Base-by-base conservation (phyloP, 768 basidiomycete species). In the Dioszegia crocea region DNA sequence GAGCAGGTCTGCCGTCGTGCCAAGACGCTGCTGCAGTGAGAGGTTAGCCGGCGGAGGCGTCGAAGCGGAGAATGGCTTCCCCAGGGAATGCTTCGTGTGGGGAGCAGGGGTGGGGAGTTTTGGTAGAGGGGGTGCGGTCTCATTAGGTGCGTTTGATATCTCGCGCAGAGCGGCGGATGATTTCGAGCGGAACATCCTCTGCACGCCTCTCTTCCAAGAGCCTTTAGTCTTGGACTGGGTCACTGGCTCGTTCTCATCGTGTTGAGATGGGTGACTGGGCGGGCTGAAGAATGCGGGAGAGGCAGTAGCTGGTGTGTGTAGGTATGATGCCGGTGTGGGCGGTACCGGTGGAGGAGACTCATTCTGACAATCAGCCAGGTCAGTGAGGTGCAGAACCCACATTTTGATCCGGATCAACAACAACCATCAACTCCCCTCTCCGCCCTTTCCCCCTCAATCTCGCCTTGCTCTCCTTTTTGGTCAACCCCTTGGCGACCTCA, bases 171-270 rank as follows among this genome's bases (percentile, higher is more conserved):
- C 68, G 0, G 50, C 53, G 3, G 68, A 67, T 1, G 71, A 73
- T 56, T 73, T 73, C 14, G 71, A 69, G 8, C 61, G 60, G 62
- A 73, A 70, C 39, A 73, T 65, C 61, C 64, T 65, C 41, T 62
- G 56, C 57, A 73, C 56, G 26, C 71, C 62, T 24, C 65, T 38
- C 57, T 70, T 73, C 71, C 71, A 73, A 1, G 60, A 56, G 1
- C 60, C 63, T 19, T 64, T 63, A 3, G 63, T 12, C 27, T 65
- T 68, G 31, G 46, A 14, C 19, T 46, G 48, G 23, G n/a, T 40
- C 6, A 48, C 57, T 9, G 21, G 14, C 17, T 31, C 56, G 39
- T 23, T 57, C 12, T 61, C 52, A 24, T 57, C 30, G 44, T 41
- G 50, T 45, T 33, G 45, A n/a, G 27, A 48, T 5, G 45, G 23